Evolutionary conservation across 1,284 basidiomycete genomes (phyloP).

Genomic region (Testicularia cyperi): DNA sequence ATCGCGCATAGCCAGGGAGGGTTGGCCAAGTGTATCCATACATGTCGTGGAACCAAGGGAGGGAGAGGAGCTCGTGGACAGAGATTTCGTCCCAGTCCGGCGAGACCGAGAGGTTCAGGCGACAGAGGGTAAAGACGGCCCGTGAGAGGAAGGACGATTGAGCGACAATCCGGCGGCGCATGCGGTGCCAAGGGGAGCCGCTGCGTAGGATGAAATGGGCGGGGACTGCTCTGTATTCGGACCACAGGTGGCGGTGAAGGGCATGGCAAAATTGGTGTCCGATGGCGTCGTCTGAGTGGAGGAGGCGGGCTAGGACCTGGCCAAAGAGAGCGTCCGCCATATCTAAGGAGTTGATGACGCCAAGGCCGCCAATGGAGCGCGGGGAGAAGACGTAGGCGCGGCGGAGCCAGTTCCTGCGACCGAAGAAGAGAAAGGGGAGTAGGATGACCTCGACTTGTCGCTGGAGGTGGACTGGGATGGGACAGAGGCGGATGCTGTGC

Average conservation of each 20-base stretch:
- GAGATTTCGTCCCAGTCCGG: constrained; percentile 5
- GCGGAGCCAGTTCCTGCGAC: not conserved
- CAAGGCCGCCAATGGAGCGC: not conserved
- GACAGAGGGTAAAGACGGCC: constrained; percentile 1
- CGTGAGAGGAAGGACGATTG: constrained; percentile 1
- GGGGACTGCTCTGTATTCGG: not conserved
- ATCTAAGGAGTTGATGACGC: not conserved
- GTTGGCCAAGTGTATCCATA: not conserved
- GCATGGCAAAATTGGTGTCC: constrained; percentile 2
- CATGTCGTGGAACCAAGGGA: constrained; percentile 1
- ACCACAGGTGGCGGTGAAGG: constrained; percentile 1
- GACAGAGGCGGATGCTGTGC: constrained; percentile 5
- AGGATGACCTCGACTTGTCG: not conserved
- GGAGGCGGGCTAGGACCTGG: not conserved
- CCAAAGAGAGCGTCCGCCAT: constrained; percentile 1
- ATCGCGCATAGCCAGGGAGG: not conserved
- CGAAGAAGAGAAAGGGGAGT: not conserved
- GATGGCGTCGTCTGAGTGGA: not conserved
- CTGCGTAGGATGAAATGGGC: not conserved
- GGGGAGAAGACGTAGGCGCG: not conserved
- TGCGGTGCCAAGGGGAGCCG: not conserved
- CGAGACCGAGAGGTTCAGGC: not conserved
- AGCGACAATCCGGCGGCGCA: not conserved
- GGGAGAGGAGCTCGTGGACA: constrained; percentile 1
- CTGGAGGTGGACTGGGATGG: not conserved